A percentile compares a stretch with the other conserved stretches of the same genome.
These are phyloP conservation scores for Hypseocharis bilobata DNA, from an alignment of 441 rosid species.

Conservation along the genomic window DNA sequence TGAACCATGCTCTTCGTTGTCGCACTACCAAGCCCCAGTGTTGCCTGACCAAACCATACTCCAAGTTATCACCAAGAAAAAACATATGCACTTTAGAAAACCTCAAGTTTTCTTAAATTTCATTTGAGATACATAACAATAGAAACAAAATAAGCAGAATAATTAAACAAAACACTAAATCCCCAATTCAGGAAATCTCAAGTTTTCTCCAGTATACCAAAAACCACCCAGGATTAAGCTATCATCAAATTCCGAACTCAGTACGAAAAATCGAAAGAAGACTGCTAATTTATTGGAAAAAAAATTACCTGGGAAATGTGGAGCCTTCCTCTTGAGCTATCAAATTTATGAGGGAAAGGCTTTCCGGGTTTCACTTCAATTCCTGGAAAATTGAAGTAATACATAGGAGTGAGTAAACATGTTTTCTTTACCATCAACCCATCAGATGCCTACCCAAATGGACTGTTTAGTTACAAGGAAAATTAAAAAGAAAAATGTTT, in stretches of 20 bases:
- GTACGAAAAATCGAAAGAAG: not conserved
- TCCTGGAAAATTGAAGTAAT: constrained; percentile 32
- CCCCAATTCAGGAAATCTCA: not conserved
- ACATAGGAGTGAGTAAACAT: not conserved
- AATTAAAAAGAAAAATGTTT: not conserved
- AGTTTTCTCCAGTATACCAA: not conserved
- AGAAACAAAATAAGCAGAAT: not conserved
- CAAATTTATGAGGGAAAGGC: constrained; percentile 39
- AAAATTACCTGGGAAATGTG: constrained; percentile 51
- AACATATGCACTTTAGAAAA: not conserved
- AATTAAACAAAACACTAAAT: not conserved
- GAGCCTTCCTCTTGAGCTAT: constrained; percentile 32
- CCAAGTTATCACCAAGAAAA: not conserved
- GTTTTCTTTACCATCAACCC: not conserved
- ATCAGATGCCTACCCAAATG: not conserved
- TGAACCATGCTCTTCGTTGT: constrained; percentile 42
- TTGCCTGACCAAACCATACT: constrained; percentile 37
- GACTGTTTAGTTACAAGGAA: not conserved
- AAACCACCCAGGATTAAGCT: not conserved
- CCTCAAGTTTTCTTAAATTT: not conserved
- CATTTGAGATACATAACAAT: not conserved
- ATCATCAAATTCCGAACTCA: not conserved
- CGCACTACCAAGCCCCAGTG: constrained; percentile 45
- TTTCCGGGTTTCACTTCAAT: constrained; percentile 57
- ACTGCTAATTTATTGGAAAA: not conserved